These are phyloP conservation scores for Scheffersomyces illinoinensis DNA, from an alignment of 1,139 yeast species.

Conservation along the genomic window DNA sequence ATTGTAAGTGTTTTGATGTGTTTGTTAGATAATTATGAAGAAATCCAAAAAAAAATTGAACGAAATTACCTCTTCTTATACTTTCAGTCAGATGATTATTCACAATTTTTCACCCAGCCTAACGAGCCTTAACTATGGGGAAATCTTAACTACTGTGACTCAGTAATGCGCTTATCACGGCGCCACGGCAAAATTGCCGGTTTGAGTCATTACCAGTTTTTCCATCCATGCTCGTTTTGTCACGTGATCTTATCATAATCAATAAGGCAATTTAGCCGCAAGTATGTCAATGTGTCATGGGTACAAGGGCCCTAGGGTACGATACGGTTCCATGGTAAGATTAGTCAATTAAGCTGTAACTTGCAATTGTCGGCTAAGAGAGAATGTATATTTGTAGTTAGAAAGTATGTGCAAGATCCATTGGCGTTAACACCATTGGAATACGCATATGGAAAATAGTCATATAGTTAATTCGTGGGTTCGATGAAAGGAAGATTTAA, in stretches of 20 bases:
- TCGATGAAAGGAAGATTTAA: too few species aligned
- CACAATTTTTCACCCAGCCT: not conserved
- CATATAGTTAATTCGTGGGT: too few species aligned
- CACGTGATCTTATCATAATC: not conserved
- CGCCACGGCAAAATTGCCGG: not conserved
- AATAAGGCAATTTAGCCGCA: not conserved
- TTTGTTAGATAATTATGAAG: not conserved
- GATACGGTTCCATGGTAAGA: not conserved
- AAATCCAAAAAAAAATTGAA: not conserved
- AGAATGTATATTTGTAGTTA: not conserved
- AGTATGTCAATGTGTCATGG: not conserved
- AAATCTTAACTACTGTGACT: not conserved
- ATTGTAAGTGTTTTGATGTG: slow-evolving; percentile 1
- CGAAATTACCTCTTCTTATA: not conserved
- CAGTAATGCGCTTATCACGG: not conserved
- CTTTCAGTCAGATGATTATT: not conserved
- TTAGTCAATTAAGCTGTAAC: not conserved
- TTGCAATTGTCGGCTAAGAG: not conserved
- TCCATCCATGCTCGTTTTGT: not conserved
- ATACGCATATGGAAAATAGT: not conserved
- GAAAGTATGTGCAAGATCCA: not conserved
- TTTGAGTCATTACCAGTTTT: not conserved
- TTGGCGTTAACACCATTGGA: not conserved
- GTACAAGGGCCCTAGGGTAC: too few species aligned
- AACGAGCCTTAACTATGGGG: not conserved